Evolutionary conservation across 352 stramenopile genomes (phyloP).

Genomic region (Vaucheria bursata): DNA sequence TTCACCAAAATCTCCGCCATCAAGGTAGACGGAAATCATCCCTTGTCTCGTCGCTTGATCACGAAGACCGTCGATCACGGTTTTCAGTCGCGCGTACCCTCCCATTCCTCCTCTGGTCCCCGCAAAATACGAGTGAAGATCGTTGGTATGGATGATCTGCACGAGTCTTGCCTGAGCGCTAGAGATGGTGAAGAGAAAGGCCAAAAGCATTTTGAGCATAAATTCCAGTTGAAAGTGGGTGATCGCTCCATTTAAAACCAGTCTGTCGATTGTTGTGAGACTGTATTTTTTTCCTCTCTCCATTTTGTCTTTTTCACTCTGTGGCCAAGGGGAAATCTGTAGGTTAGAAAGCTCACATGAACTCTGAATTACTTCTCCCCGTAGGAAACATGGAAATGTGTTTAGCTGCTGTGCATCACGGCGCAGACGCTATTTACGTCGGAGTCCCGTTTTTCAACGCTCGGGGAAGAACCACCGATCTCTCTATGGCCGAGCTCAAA

Average conservation of each 20-base stretch:
- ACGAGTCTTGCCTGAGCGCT: neutral
- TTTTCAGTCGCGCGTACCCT: neutral
- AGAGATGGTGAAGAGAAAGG: too few species aligned
- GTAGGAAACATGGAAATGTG: neutral
- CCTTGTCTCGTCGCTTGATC: neutral
- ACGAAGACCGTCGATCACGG: neutral
- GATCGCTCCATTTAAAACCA: too few species aligned
- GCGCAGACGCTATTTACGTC: neutral
- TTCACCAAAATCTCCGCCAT: constrained; percentile 6
- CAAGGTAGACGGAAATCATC: neutral
- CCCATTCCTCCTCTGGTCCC: neutral
- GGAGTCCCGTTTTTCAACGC: neutral
- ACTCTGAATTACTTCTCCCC: neutral
- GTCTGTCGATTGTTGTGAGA: too few species aligned
- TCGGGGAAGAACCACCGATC: neutral
- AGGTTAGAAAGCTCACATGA: too few species aligned
- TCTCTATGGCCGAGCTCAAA: constrained; percentile 46
- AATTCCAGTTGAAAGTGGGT: too few species aligned
- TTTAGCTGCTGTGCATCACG: neutral
- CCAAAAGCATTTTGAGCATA: too few species aligned
- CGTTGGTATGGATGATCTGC: constrained; percentile 3
- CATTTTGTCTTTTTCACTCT: too few species aligned
- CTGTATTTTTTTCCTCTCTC: too few species aligned
- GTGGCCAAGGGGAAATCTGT: too few species aligned
- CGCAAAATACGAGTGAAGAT: neutral